Base-by-base conservation (phyloP, 2,329 filamentous ascomycete genomes). In the Aspergillus sp. region DNA sequence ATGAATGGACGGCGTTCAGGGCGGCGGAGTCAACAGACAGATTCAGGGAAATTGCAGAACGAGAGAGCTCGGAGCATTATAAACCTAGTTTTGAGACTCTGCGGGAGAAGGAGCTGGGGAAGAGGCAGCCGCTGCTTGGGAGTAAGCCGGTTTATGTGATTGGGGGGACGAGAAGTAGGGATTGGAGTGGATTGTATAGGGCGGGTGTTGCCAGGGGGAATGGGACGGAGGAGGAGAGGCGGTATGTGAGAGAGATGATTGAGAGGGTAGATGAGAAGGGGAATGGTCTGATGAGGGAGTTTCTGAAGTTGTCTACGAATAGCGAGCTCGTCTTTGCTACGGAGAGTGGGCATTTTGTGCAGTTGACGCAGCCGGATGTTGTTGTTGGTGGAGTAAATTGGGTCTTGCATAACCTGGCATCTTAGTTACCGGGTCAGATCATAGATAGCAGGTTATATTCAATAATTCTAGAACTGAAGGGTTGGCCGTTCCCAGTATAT, bases 271-370 rank as follows among this genome's bases (percentile, higher is more conserved):
- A 73, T 60, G 62, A 58, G 56, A 71, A 70, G 55, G 68, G 61
- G 56, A 62, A 66, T 40, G 56, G 47, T n/a, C 59, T 75, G 4
- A 66, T 68, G 66, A 68, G 57, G 39, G 63, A 69, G 50, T 59
- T 64, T 15, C 57, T 68, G 56, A 69, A 64, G 23, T 60, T 73
- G 7, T 73, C 69, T 41, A 72, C 61, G 1, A 70, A 60, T 52
- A 63, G 64, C 7, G 61, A 67, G 55, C 56, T 71, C 41, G 65
- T 70, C 7, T 67, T 69, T 58, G 70, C 70, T 1, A 48, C 9
- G 1, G 60, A 71, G 59, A 75, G 73, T 69, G 73, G 73, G 3
- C 74, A 75, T 54, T 67, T 68, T 64, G 63, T 75, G 2, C 68
- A 76, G 50, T 35, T 76, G 33, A 73, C 67, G 33, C 65, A 73